These are phyloP conservation scores for Mortierella sp. DNA, from an alignment of 371 early-diverging fungal species.

Conservation along the genomic window DNA sequence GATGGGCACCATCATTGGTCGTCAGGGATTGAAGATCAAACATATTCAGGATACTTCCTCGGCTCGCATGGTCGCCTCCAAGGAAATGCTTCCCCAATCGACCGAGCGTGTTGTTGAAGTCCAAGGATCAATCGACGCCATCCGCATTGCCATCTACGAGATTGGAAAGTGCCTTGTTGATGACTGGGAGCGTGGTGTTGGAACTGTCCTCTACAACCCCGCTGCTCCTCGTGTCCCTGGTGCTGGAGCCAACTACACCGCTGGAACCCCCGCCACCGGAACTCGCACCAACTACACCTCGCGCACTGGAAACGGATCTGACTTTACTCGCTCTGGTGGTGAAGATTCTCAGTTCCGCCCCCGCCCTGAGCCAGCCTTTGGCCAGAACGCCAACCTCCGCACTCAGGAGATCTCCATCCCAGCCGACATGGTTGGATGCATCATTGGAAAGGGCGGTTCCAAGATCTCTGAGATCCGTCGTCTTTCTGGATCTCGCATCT, in stretches of 20 bases:
- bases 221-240: slow-evolving; percentile 61
- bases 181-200: slow-evolving; percentile 62
- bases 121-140: slow-evolving; percentile 82
- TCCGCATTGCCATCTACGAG: slow-evolving; percentile 81
- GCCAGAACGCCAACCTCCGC: slow-evolving; percentile 64
- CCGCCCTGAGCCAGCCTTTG: slow-evolving; percentile 53
- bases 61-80: slow-evolving; percentile 84
- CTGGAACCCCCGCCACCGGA: slow-evolving; percentile 33
- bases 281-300: slow-evolving; percentile 61
- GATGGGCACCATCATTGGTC: slow-evolving; percentile 94
- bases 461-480: slow-evolving; percentile 88
- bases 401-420: slow-evolving; percentile 88
- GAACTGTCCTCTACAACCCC: slow-evolving; percentile 73
- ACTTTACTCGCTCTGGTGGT: slow-evolving; percentile 56
- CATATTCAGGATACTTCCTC: slow-evolving; percentile 88
- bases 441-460: slow-evolving; percentile 89
- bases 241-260: slow-evolving; percentile 31
- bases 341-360: slow-evolving; percentile 42
- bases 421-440: slow-evolving; percentile 87
- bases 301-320: slow-evolving; percentile 67
- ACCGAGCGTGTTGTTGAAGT: slow-evolving; percentile 91
- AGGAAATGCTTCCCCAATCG: slow-evolving; percentile 78
- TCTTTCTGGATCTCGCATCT: slow-evolving; percentile 81
- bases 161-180: slow-evolving; percentile 74
- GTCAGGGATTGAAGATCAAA: slow-evolving; percentile 84